Percentiles rank a stretch among this genome's conserved stretches.
phyloP scores from a whole-genome alignment of 1,139 yeast genomes.

The Scheffersomyces illinoinensis region DNA sequence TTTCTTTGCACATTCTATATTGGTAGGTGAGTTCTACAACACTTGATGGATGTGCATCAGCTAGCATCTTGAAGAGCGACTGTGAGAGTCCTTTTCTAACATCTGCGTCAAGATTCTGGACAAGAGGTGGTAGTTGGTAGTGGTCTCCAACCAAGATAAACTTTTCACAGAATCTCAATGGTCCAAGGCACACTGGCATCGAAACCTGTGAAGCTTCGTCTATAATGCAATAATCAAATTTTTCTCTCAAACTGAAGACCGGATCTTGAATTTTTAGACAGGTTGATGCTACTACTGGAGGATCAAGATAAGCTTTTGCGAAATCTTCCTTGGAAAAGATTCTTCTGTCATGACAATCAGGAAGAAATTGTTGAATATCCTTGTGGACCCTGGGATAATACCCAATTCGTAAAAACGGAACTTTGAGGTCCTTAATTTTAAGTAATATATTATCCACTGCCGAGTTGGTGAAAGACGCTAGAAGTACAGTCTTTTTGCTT shows the following conservation, averaged over 20 bases:
- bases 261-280: constrained; percentile 77
- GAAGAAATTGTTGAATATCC: constrained; percentile 55
- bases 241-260: constrained; percentile 52
- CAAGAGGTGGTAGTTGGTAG: constrained; percentile 85
- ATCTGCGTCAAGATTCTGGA: constrained; percentile 58
- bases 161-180: constrained; percentile 71
- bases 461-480: constrained; percentile 90
- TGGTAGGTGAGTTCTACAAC: constrained; percentile 78
- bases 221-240: constrained; percentile 88
- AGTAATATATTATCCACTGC: constrained; percentile 91
- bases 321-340: constrained; percentile 49
- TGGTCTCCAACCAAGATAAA: constrained; percentile 95
- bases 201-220: constrained; percentile 98
- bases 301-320: constrained; percentile 45
- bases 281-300: constrained; percentile 85
- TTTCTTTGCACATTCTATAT: constrained; percentile 90
- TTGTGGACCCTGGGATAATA: constrained; percentile 59
- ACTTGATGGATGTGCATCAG: constrained; percentile 70
- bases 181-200: constrained; percentile 88
- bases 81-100: constrained; percentile 65
- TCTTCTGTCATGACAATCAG: constrained; percentile 37
- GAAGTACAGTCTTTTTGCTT: constrained; percentile 64
- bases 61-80: constrained; percentile 73
- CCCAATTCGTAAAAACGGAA: constrained; percentile 64
- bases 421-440: constrained; percentile 52